Base-by-base conservation (phyloP, 2,329 filamentous ascomycete genomes). In the Aspergillus flavus region DNA sequence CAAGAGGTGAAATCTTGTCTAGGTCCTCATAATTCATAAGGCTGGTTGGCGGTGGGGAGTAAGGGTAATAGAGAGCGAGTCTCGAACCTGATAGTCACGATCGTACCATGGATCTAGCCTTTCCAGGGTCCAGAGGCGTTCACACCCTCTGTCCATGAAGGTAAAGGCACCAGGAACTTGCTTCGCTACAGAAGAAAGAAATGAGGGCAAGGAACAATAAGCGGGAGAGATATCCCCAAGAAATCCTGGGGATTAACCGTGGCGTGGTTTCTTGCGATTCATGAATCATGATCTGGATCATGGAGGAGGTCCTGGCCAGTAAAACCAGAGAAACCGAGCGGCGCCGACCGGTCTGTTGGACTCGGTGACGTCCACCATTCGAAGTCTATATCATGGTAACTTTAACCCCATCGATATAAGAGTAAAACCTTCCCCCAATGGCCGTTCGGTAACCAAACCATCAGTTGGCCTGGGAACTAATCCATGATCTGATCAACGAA, bases 311-410 rank as follows among this genome's bases (percentile, higher is more conserved):
- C 46, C 26, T 54, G 45, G 43, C 53, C 41, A 59, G 28, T 53
- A 48, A 54, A 48, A 54, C 45, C 28, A 52, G 28, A 52, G 10
- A n/a, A 21, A 21, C 48, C 48, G 48, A 23, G 5, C 28, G 48
- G 28, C 28, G 48, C 48, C 48, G 48, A 52, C 28, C 34, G 56
- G 45, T n/a, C 12, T 16, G n/a, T 58, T 46, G 52, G 55, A 43
- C 30, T 54, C 57, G 54, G 66, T 68, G 66, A 68, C 66, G 66
- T 68, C 65, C 61, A 66, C 65, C 61, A 67, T 64, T 66, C 57
- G 64, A 58, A 57, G 57, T 52, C 56, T 34, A 30, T 30, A 30
- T 23, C 41, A 36, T 59, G 57, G 57, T 41, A 52, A 50, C 43
- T 58, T 58, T 50, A 19, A 34, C 4, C 46, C 46, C 23, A 28